Conservation (phyloP, 2,329 filamentous ascomycete species). For the Acrocalymma vagum region DNA sequence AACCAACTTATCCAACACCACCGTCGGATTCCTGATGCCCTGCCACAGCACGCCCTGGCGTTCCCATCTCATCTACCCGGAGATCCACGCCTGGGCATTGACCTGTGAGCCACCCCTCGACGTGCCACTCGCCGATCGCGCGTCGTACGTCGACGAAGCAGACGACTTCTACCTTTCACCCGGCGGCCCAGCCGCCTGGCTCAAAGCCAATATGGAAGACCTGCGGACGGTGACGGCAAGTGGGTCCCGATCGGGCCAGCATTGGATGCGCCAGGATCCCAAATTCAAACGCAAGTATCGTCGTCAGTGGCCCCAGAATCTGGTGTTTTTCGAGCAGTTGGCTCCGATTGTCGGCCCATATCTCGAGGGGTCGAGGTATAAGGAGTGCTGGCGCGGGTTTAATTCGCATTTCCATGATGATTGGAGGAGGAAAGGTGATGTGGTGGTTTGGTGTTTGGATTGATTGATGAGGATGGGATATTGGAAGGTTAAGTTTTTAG, state of each 20-base stretch:
- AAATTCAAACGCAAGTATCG: conserved; percentile 25
- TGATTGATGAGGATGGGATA: conserved; percentile 4
- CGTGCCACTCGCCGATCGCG: conserved; percentile 68
- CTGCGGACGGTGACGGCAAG: conserved; percentile 26
- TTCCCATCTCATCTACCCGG: conserved; percentile 80
- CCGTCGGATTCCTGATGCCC: conserved; percentile 85
- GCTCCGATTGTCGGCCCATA: conserved; percentile 57
- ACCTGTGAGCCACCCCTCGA: conserved; percentile 89
- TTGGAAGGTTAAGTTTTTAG: too few species aligned
- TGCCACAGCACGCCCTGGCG: conserved; percentile 98
- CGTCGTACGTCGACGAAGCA: conserved; percentile 83
- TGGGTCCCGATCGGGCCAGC: conserved; percentile 28
- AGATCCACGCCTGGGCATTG: conserved; percentile 81
- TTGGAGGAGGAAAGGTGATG: conserved; percentile 66
- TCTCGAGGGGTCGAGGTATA: conserved; percentile 59
- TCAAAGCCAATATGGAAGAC: conserved; percentile 52
- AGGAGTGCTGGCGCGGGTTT: conserved; percentile 66
- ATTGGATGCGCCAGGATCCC: conserved; percentile 32
- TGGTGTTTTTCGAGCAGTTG: conserved; percentile 66
- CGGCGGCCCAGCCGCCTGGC: conserved; percentile 47
- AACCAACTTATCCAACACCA: conserved; percentile 46
- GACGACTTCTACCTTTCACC: conserved; percentile 85
- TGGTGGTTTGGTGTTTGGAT: conserved; percentile 65
- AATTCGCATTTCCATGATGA: conserved; percentile 72
- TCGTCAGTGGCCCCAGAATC: conserved; percentile 53